A percentile compares a stretch with the other conserved stretches of the same genome.
Conservation (phyloP, 2,329 filamentous ascomycete genomes). For the Penicillium sp. region DNA sequence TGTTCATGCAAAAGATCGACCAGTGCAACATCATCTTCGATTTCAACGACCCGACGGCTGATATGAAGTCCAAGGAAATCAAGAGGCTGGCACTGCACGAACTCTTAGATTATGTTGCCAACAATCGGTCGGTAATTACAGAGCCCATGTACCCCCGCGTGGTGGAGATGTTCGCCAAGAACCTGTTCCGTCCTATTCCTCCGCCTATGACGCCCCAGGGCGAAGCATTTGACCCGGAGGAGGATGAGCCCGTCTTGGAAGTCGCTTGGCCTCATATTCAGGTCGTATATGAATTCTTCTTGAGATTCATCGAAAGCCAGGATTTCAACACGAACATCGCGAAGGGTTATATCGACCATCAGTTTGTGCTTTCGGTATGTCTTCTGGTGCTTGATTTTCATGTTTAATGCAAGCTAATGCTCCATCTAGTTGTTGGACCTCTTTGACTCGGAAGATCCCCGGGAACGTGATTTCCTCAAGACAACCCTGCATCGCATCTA, state of each 20-base stretch:
- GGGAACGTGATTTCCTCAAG: slow-evolving; percentile 96
- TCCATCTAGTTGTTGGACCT: slow-evolving; percentile 75
- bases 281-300: slow-evolving; percentile 98
- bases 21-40: slow-evolving; percentile 99
- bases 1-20: slow-evolving; percentile 99
- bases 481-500: slow-evolving; percentile 98
- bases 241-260: slow-evolving; percentile 96
- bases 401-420: slow-evolving; percentile 12
- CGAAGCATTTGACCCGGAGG: slow-evolving; percentile 96
- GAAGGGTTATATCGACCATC: slow-evolving; percentile 97
- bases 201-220: slow-evolving; percentile 97
- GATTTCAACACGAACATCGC: slow-evolving; percentile 99
- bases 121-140: slow-evolving; percentile 97
- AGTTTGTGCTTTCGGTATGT: slow-evolving; percentile 79
- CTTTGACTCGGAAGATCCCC: slow-evolving; percentile 96
- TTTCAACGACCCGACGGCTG: slow-evolving; percentile 95
- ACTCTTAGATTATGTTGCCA: slow-evolving; percentile 94
- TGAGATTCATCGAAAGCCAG: slow-evolving; percentile 97
- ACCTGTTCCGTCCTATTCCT: slow-evolving; percentile 93
- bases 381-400: not conserved
- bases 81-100: slow-evolving; percentile 95
- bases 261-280: slow-evolving; percentile 99
- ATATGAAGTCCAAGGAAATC: slow-evolving; percentile 99
- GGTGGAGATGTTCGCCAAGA: slow-evolving; percentile 99
- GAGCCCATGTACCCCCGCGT: slow-evolving; percentile 98